Evolutionary conservation across 2,329 filamentous ascomycete genomes (phyloP).

Genomic region (Paramyrothecium roridum): DNA sequence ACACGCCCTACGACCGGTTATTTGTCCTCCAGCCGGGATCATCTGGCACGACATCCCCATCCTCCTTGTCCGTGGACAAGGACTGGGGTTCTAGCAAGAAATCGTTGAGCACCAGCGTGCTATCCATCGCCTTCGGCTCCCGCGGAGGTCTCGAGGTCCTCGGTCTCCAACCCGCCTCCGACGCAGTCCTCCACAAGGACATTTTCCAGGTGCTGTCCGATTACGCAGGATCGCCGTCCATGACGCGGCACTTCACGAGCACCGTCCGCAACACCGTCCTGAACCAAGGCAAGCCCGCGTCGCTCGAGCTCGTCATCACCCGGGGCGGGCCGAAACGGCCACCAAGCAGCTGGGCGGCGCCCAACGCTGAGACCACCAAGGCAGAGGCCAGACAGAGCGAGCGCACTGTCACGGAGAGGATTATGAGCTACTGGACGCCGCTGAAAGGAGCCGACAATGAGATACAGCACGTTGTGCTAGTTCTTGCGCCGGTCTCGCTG

Average conservation of each 20-base stretch:
- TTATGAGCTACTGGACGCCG: constrained; percentile 25
- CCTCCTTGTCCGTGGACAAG: constrained; percentile 20
- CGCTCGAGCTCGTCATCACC: constrained; percentile 22
- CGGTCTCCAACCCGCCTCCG: constrained; percentile 31
- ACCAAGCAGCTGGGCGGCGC: background rate
- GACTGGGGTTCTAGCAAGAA: constrained; percentile 11
- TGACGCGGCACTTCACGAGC: constrained; percentile 41
- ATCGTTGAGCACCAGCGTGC: constrained; percentile 17
- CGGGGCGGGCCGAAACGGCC: background rate
- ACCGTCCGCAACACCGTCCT: constrained; percentile 37
- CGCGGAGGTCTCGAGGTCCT: constrained; percentile 44
- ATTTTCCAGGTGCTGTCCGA: constrained; percentile 53
- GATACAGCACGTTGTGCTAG: constrained; percentile 20
- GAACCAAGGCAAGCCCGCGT: constrained; percentile 30
- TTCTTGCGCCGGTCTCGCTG: constrained; percentile 10
- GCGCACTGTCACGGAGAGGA: constrained; percentile 15
- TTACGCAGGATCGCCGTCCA: constrained; percentile 37
- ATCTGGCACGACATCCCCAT: constrained; percentile 15
- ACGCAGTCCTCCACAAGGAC: constrained; percentile 41
- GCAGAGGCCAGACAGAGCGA: background rate
- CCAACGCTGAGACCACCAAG: background rate
- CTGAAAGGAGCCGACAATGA: constrained; percentile 17
- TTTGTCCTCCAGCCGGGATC: constrained; percentile 25
- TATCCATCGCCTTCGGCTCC: constrained; percentile 45
- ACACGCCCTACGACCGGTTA: constrained; percentile 26